phyloP scores from a whole-genome alignment of 192 early-diverging fungal species.

The Umbelopsis isabellina region DNA sequence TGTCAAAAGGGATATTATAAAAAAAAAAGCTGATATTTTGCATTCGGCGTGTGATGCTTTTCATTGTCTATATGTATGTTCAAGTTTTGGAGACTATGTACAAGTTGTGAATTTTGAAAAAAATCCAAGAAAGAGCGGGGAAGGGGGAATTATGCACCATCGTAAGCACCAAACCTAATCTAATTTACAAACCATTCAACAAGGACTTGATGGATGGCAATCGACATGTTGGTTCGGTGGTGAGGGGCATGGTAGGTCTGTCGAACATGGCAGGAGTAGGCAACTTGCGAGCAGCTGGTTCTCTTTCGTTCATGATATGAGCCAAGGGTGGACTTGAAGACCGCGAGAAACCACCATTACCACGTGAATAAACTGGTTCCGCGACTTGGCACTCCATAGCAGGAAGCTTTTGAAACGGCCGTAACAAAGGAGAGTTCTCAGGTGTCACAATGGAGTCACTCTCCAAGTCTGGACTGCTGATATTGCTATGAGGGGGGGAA shows the following conservation, averaged over 20 bases:
- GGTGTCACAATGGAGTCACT: constrained; percentile 9
- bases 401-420: constrained; percentile 4
- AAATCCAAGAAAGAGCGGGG: not conserved
- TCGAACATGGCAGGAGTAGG: constrained; percentile 14
- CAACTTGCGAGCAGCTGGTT: constrained; percentile 12
- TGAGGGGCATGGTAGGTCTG: not conserved
- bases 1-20: too few relatives aligned
- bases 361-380: constrained; percentile 11
- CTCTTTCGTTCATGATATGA: constrained; percentile 15
- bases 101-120: not conserved
- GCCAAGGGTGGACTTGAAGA: constrained; percentile 4
- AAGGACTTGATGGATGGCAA: constrained; percentile 15
- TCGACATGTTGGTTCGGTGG: not conserved
- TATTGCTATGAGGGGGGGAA: not conserved
- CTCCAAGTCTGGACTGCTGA: constrained; percentile 1
- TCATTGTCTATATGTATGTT: not conserved
- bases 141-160: too few relatives aligned
- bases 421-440: constrained; percentile 9
- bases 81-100: not conserved
- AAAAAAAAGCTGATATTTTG: too few relatives aligned
- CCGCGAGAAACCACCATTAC: not conserved
- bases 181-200: constrained; percentile 9
- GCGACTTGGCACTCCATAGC: constrained; percentile 18
- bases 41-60: not conserved
- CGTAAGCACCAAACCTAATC: too few relatives aligned